A percentile compares a stretch with the other conserved stretches of the same genome.
These are phyloP conservation scores for Isochrysis galbana DNA, from an alignment of 78 protist genomes.

Conservation along the genomic window DNA sequence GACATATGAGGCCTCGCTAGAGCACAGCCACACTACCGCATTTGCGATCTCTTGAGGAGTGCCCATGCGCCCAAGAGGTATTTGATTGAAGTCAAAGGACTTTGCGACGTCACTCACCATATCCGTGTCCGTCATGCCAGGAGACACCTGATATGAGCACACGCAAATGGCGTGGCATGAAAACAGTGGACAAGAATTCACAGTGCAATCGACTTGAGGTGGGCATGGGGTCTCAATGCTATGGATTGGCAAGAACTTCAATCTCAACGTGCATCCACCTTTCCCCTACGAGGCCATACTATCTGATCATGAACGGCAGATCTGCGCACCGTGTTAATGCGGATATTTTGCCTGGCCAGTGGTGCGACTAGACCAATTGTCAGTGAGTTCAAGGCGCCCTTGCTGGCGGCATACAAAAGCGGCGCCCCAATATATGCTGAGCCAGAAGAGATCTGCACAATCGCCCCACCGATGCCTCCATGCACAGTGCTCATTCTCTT, in stretches of 20 bases:
- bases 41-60: not conserved
- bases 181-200: too few relatives aligned
- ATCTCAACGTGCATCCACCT: too few relatives aligned
- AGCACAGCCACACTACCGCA: not conserved
- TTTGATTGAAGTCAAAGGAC: not conserved
- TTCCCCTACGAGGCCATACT: too few relatives aligned
- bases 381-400: slow-evolving; percentile 12
- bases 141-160: not conserved
- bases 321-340: too few relatives aligned
- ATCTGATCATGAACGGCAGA: too few relatives aligned
- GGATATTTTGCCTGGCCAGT: too few relatives aligned
- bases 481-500: not conserved
- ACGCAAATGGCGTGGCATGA: too few relatives aligned
- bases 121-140: not conserved
- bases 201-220: too few relatives aligned
- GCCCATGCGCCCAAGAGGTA: slow-evolving; percentile 11
- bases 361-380: not conserved
- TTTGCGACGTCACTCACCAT: not conserved
- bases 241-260: too few relatives aligned
- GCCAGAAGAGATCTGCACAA: slow-evolving; percentile 8
- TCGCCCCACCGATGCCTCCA: not conserved
- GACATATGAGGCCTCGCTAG: not conserved
- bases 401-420: not conserved
- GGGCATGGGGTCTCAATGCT: too few relatives aligned
- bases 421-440: not conserved